Percentiles rank a stretch among this genome's conserved stretches.
Evolutionary conservation across 2,329 filamentous ascomycete genomes (phyloP).

Genomic region (Colletotrichum phormii): DNA sequence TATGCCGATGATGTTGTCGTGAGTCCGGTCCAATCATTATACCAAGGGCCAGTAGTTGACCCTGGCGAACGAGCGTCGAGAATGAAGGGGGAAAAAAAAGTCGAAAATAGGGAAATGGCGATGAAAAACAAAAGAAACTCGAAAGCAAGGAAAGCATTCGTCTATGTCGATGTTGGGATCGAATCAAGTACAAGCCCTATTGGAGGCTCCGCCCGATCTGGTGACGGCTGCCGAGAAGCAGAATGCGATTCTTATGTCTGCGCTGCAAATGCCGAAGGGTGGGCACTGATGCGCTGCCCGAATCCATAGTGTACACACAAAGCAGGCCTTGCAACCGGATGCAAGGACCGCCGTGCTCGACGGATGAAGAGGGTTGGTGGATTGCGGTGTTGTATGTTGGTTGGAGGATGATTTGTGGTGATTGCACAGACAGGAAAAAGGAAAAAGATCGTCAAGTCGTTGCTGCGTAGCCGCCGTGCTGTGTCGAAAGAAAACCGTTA

Average conservation of each 20-base stretch:
- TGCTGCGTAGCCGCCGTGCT: constrained; percentile 50
- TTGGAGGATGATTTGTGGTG: constrained; percentile 27
- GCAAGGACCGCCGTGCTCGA: constrained; percentile 45
- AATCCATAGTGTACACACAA: constrained; percentile 39
- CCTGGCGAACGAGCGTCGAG: constrained; percentile 25
- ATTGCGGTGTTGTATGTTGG: constrained; percentile 24
- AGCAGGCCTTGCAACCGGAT: constrained; percentile 42
- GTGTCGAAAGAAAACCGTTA: constrained; percentile 42
- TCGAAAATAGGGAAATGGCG: constrained; percentile 4
- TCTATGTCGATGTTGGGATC: constrained; percentile 38
- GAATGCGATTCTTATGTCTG: constrained; percentile 36
- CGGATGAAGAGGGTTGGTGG: constrained; percentile 34
- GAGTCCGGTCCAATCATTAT: constrained; percentile 31
- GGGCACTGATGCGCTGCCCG: constrained; percentile 31
- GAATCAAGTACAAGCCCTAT: constrained; percentile 37
- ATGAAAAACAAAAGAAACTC: constrained; percentile 21
- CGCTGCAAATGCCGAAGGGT: constrained; percentile 30
- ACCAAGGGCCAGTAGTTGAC: neutral
- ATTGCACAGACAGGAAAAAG: constrained; percentile 46
- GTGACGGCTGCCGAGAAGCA: constrained; percentile 37
- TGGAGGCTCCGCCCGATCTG: constrained; percentile 35
- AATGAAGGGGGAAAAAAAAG: neutral
- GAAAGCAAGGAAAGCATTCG: constrained; percentile 20
- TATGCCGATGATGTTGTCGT: constrained; percentile 24
- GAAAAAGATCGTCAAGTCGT: constrained; percentile 55